A percentile compares a stretch with the other conserved stretches of the same genome.
These are phyloP conservation scores for Akanthomyces lecanii DNA, from an alignment of 2,329 filamentous ascomycete genomes.

Conservation along the genomic window DNA sequence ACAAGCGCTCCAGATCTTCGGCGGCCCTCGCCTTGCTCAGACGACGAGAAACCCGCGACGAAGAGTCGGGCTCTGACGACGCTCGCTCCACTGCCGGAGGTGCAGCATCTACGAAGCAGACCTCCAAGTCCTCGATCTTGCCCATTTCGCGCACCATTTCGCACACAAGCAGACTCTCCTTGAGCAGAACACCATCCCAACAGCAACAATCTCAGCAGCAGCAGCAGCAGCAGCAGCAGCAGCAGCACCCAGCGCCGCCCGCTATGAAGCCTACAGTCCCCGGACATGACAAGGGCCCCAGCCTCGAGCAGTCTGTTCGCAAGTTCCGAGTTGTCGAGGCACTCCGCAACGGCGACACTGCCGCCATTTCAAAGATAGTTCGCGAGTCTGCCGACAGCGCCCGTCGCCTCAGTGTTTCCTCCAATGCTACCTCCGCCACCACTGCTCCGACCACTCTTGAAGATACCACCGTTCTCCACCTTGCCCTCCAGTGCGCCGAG, in stretches of 20 bases:
- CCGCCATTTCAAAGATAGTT: constrained; percentile 82
- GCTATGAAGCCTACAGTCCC: constrained; percentile 2
- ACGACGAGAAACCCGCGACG: constrained; percentile 46
- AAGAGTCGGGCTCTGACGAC: constrained; percentile 52
- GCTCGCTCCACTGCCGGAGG: constrained; percentile 37
- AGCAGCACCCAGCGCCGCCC: constrained; percentile 29
- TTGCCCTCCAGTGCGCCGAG: constrained; percentile 94
- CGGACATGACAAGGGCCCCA: constrained; percentile 42
- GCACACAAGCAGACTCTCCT: constrained; percentile 46
- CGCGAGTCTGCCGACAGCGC: constrained; percentile 57
- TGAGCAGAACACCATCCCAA: constrained; percentile 37
- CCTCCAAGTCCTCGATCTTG: constrained; percentile 28
- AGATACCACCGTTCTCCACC: constrained; percentile 85
- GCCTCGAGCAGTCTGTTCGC: constrained; percentile 87
- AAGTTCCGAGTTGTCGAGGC: constrained; percentile 95
- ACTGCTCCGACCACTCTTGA: constrained; percentile 51
- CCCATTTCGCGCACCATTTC: constrained; percentile 35
- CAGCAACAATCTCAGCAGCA: constrained; percentile 25
- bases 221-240: constrained; percentile 31
- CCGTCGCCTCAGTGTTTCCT: constrained; percentile 54
- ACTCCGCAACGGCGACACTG: constrained; percentile 83
- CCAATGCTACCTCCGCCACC: constrained; percentile 40
- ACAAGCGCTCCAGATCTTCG: constrained; percentile 53
- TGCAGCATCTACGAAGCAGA: constrained; percentile 29
- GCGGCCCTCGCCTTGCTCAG: constrained; percentile 51